Conservation (phyloP, 805 yeast genomes). For the Candida maesae region DNA sequence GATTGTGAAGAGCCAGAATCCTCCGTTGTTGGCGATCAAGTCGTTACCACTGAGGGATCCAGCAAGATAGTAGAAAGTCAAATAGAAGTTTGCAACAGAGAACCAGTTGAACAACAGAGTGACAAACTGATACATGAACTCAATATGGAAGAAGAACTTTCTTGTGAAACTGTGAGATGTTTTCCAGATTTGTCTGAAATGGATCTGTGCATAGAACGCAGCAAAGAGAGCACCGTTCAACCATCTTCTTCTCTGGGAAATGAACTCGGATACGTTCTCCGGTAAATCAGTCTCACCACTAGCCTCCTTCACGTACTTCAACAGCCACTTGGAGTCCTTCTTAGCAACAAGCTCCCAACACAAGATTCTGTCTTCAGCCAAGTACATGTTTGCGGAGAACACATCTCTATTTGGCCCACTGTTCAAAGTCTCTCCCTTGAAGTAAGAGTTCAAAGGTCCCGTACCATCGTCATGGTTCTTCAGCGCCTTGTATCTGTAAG, state of each 20-base stretch:
- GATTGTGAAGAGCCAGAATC: slow-evolving; percentile 76
- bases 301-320: slow-evolving; percentile 88
- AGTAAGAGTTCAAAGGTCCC: slow-evolving; percentile 86
- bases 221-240: slow-evolving; percentile 97
- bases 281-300: slow-evolving; percentile 98
- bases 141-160: slow-evolving; percentile 77
- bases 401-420: slow-evolving; percentile 65
- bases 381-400: slow-evolving; percentile 93
- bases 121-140: slow-evolving; percentile 83
- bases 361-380: slow-evolving; percentile 93
- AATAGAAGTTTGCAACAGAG: slow-evolving; percentile 85
- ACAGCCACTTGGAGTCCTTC: slow-evolving; percentile 75
- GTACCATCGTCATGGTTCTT: slow-evolving; percentile 84
- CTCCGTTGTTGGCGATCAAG: slow-evolving; percentile 62
- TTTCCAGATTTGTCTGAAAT: slow-evolving; percentile 83
- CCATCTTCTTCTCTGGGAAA: slow-evolving; percentile 97
- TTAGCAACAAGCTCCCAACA: slow-evolving; percentile 97
- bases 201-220: slow-evolving; percentile 82
- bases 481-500: slow-evolving; percentile 86
- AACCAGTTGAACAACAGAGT: slow-evolving; percentile 85
- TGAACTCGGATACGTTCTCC: slow-evolving; percentile 88
- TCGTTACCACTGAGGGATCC: slow-evolving; percentile 64
- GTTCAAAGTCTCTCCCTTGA: slow-evolving; percentile 75
- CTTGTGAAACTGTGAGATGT: slow-evolving; percentile 82
- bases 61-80: slow-evolving; percentile 89